phyloP scores from a whole-genome alignment of 1,284 basidiomycete species.

The Exobasidium rhododendri region DNA sequence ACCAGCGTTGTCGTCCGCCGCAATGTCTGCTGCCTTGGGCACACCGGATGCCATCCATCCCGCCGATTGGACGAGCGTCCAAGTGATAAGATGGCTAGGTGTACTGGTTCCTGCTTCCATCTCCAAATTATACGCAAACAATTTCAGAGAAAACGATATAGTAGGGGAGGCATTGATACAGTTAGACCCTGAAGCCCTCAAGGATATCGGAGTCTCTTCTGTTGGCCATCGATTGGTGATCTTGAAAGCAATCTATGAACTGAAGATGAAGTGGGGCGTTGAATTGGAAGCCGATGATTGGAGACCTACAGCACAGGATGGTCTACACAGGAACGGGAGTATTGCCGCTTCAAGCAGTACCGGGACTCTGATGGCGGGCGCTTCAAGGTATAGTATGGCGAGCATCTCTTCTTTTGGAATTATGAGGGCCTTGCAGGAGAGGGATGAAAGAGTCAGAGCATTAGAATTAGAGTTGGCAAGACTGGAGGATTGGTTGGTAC shows the following conservation, averaged over 20 bases:
- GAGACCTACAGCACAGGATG: slow-evolving; percentile 14
- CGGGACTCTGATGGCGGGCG: neutral
- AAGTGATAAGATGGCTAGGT: slow-evolving; percentile 7
- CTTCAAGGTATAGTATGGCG: neutral
- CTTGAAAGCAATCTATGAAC: slow-evolving; percentile 41
- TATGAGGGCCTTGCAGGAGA: slow-evolving; percentile 15
- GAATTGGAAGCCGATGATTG: slow-evolving; percentile 50
- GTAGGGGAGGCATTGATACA: slow-evolving; percentile 49
- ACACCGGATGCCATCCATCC: slow-evolving; percentile 12
- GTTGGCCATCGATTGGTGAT: slow-evolving; percentile 49
- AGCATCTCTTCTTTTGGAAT: neutral
- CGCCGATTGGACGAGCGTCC: neutral
- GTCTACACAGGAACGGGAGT: neutral
- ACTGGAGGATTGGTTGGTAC: slow-evolving; percentile 36
- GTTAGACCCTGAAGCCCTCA: slow-evolving; percentile 48
- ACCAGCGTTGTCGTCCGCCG: no score
- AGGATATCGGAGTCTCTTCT: slow-evolving; percentile 45
- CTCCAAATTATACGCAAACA: neutral
- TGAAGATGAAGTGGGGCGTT: slow-evolving; percentile 44
- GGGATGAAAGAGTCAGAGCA: slow-evolving; percentile 47
- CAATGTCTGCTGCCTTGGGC: neutral
- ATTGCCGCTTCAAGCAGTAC: neutral
- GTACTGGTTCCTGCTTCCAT: neutral
- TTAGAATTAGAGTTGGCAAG: slow-evolving; percentile 47
- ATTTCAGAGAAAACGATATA: slow-evolving; percentile 40